These are phyloP conservation scores for Hanseniaspora jakobsenii DNA, from an alignment of 805 yeast species.

Conservation along the genomic window DNA sequence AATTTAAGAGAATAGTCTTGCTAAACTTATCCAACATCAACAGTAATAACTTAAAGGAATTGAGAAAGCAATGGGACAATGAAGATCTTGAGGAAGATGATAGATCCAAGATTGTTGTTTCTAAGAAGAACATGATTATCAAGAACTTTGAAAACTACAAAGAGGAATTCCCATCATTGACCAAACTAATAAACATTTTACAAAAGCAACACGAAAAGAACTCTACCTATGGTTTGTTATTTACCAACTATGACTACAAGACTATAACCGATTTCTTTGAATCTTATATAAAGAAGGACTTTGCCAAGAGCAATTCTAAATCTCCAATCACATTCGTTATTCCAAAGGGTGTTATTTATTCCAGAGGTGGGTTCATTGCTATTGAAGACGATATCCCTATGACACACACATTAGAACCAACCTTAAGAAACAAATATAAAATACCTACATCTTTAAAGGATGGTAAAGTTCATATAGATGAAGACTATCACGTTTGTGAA, in stretches of 20 bases:
- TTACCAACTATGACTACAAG: slow-evolving; percentile 79
- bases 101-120: slow-evolving; percentile 65
- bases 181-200: slow-evolving; percentile 57
- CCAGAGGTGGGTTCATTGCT: slow-evolving; percentile 89
- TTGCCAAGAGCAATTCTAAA: slow-evolving; percentile 75
- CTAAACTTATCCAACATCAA: slow-evolving; percentile 82
- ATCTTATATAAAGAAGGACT: slow-evolving; percentile 68
- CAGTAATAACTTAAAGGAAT: slow-evolving; percentile 87
- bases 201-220: slow-evolving; percentile 15
- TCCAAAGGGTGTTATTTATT: slow-evolving; percentile 83
- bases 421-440: slow-evolving; percentile 76
- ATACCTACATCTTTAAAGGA: slow-evolving; percentile 82
- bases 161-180: slow-evolving; percentile 63
- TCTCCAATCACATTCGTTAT: slow-evolving; percentile 74
- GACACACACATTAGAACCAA: slow-evolving; percentile 91
- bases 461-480: slow-evolving; percentile 71
- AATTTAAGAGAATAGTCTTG: slow-evolving; percentile 70
- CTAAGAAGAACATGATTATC: slow-evolving; percentile 84
- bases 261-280: slow-evolving; percentile 84
- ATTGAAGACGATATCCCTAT: slow-evolving; percentile 89
- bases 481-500: slow-evolving; percentile 68
- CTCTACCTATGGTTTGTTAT: slow-evolving; percentile 54
- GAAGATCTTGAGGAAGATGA: slow-evolving; percentile 13
- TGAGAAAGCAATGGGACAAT: slow-evolving; percentile 86
- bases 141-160: slow-evolving; percentile 90